Percentiles rank a stretch among this genome's conserved stretches.
These are phyloP conservation scores for Choanephora cucurbitarum DNA, from an alignment of 371 early-diverging fungal genomes.

Conservation along the genomic window DNA sequence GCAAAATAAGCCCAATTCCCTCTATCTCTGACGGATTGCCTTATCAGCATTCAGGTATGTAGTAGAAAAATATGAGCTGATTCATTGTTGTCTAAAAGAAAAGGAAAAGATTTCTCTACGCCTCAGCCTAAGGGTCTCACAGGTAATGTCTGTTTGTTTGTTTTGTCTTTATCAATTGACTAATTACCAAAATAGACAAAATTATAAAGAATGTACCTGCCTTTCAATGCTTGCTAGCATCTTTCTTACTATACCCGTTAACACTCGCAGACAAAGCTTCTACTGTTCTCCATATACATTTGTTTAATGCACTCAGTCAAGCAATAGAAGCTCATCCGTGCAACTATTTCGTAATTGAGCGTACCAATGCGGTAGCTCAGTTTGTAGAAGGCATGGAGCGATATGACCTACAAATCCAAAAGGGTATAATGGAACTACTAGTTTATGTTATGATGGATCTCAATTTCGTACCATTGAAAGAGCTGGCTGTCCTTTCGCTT, in stretches of 20 bases:
- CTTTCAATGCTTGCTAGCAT: constrained; percentile 44
- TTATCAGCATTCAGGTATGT: constrained; percentile 58
- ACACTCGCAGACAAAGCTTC: constrained; percentile 12
- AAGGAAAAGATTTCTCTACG: constrained; percentile 21
- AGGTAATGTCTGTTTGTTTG: constrained; percentile 27
- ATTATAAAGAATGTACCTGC: constrained; percentile 51
- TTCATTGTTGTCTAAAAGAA: not conserved
- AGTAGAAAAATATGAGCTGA: not conserved
- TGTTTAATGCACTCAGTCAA: constrained; percentile 43
- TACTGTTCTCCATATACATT: constrained; percentile 22
- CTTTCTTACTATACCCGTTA: constrained; percentile 45
- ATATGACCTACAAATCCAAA: constrained; percentile 51
- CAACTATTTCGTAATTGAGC: constrained; percentile 61
- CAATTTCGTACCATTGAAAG: constrained; percentile 71
- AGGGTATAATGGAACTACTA: constrained; percentile 57
- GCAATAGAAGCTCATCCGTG: constrained; percentile 48
- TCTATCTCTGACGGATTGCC: constrained; percentile 54
- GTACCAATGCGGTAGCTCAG: constrained; percentile 50
- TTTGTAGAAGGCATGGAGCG: constrained; percentile 61
- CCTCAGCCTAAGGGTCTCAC: constrained; percentile 21
- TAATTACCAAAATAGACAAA: constrained; percentile 18
- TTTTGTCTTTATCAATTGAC: constrained; percentile 10
- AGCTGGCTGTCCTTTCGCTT: constrained; percentile 60
- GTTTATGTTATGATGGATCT: constrained; percentile 60
- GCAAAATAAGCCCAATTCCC: constrained; percentile 48